phyloP scores from a whole-genome alignment of 352 stramenopile species.

The Halophytophthora polymorphica region DNA sequence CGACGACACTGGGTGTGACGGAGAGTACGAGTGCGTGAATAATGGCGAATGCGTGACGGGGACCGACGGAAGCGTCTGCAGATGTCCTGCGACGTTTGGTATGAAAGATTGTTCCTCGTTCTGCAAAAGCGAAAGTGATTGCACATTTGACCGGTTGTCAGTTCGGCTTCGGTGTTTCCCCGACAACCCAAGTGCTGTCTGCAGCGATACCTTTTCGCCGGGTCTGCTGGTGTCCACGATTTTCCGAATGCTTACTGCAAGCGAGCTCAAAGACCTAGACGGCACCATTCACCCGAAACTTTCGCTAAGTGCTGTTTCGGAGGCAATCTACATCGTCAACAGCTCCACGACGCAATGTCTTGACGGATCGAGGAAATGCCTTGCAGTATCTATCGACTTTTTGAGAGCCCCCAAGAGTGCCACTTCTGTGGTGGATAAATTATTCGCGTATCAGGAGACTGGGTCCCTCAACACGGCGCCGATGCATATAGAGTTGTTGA shows the following conservation, averaged over 20 bases:
- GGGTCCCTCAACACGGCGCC: constrained; percentile 46
- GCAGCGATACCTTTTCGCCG: constrained; percentile 35
- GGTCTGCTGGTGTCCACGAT: constrained; percentile 40
- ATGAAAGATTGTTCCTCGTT: constrained; percentile 51
- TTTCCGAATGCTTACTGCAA: constrained; percentile 49
- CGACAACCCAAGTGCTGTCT: constrained; percentile 19
- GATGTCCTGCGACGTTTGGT: constrained; percentile 46
- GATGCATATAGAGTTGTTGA: constrained; percentile 45
- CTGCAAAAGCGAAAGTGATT: constrained; percentile 41
- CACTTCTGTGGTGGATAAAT: constrained; percentile 40
- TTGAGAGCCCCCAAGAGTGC: constrained; percentile 18
- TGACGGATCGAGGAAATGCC: constrained; percentile 21
- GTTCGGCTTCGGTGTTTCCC: constrained; percentile 38
- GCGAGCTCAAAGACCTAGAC: constrained; percentile 30
- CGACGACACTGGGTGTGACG: constrained; percentile 62
- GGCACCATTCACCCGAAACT: constrained; percentile 38
- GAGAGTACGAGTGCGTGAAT: constrained; percentile 59
- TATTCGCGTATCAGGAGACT: constrained; percentile 42
- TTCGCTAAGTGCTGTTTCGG: constrained; percentile 26
- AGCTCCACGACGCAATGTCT: constrained; percentile 29
- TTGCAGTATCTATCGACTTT: constrained; percentile 48
- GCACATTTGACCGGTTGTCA: constrained; percentile 45
- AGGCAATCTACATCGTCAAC: constrained; percentile 60
- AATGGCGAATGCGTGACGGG: constrained; percentile 32
- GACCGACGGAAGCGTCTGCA: constrained; percentile 30